Percentiles rank a stretch among this genome's conserved stretches.
Evolutionary conservation across 345 rosid species (phyloP).

Genomic region (Corchorus olitorius): DNA sequence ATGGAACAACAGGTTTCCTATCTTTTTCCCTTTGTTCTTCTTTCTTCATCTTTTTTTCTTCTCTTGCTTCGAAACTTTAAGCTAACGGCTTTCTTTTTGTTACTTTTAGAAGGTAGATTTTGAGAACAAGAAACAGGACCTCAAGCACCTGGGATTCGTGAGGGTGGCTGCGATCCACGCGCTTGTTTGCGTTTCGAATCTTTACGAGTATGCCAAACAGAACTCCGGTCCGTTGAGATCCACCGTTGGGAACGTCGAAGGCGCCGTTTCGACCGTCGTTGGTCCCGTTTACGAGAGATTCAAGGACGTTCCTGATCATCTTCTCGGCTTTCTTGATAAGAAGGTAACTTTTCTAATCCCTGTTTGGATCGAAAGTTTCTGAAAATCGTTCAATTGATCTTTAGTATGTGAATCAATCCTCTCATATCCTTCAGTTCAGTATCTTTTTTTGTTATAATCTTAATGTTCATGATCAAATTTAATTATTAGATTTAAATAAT

Average conservation of each 20-base stretch:
- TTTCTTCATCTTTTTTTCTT: background rate
- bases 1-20: constrained; percentile 5
- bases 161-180: constrained; percentile 60
- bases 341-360: constrained; percentile 49
- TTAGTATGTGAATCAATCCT: no score
- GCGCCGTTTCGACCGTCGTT: constrained; percentile 60
- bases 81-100: background rate
- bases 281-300: constrained; percentile 66
- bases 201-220: constrained; percentile 72
- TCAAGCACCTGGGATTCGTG: constrained; percentile 73
- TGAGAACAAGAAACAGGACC: constrained; percentile 40
- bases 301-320: constrained; percentile 62
- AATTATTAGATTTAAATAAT: background rate
- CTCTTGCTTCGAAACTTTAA: background rate
- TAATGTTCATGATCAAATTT: background rate
- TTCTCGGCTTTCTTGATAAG: constrained; percentile 67
- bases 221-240: constrained; percentile 82
- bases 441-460: no score
- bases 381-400: no score
- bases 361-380: background rate
- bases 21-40: background rate
- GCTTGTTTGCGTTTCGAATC: constrained; percentile 48
- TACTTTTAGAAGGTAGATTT: constrained; percentile 42
- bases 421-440: no score
- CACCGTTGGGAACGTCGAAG: constrained; percentile 67